Percentiles rank a stretch among this genome's conserved stretches.
Conservation (phyloP, 805 yeast genomes). For the Brettanomyces bruxellensis region DNA sequence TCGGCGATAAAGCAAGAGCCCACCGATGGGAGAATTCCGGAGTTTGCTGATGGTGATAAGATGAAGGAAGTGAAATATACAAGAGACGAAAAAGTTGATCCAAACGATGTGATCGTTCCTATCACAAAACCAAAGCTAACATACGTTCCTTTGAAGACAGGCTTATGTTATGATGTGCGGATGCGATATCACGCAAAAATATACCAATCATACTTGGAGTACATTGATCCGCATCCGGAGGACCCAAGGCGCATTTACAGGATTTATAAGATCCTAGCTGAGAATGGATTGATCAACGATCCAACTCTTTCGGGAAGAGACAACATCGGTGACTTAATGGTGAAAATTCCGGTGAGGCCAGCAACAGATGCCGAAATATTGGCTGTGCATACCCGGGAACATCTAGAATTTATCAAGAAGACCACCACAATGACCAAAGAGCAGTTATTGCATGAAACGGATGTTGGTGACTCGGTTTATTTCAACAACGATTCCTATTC, state of each 20-base stretch:
- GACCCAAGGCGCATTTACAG: conserved; percentile 95
- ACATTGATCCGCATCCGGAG: conserved; percentile 98
- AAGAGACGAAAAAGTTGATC: conserved; percentile 1
- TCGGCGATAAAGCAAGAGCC: background rate
- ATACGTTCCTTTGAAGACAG: conserved; percentile 76
- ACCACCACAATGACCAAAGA: conserved; percentile 75
- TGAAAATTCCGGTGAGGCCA: conserved; percentile 82
- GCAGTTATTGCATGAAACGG: conserved; percentile 71
- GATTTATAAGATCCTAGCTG: conserved; percentile 87
- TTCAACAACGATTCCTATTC: conserved; percentile 83
- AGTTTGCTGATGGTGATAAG: background rate
- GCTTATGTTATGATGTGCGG: conserved; percentile 90
- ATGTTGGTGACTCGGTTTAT: conserved; percentile 88
- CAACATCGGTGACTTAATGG: conserved; percentile 79
- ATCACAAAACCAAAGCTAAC: conserved; percentile 55
- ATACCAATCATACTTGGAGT: conserved; percentile 84
- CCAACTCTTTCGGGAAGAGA: conserved; percentile 62
- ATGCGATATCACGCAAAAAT: conserved; percentile 97
- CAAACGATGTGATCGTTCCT: conserved; percentile 38
- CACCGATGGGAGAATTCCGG: background rate
- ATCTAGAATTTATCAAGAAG: conserved; percentile 62
- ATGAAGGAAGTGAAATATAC: background rate
- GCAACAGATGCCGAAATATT: conserved; percentile 82
- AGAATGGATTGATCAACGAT: conserved; percentile 82
- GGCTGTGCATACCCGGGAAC: conserved; percentile 77